A percentile compares a stretch with the other conserved stretches of the same genome.
phyloP scores from a whole-genome alignment of 768 basidiomycete species.

The Mrakia gelida region DNA sequence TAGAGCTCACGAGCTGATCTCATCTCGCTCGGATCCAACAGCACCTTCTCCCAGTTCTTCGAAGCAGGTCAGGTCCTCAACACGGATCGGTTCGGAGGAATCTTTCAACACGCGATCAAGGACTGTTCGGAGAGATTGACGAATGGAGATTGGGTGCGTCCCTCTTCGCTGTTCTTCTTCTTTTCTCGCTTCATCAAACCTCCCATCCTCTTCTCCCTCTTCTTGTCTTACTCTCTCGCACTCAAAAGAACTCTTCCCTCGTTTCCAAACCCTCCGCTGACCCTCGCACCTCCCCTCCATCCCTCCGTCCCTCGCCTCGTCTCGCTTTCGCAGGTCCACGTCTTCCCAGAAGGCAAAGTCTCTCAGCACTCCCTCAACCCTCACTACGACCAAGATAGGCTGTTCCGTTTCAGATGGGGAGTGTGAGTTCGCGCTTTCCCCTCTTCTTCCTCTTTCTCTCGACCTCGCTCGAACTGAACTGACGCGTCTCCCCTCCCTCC shows the following conservation, averaged over 20 bases:
- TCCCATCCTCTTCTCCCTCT: too few species aligned
- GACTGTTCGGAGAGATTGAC: conserved; percentile 1
- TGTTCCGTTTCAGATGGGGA: conserved; percentile 23
- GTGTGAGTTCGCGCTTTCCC: conserved; percentile 3
- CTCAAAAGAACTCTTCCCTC: too few species aligned
- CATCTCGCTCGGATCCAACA: too few species aligned
- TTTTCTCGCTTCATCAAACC: too few species aligned
- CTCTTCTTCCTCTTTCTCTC: too few species aligned
- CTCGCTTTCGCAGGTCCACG: conserved; percentile 6
- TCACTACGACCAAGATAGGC: not conserved
- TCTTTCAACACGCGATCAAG: conserved; percentile 17
- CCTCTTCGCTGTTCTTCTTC: too few species aligned
- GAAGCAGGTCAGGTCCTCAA: conserved; percentile 17
- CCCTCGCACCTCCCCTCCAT: too few species aligned
- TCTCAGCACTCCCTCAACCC: conserved; percentile 22
- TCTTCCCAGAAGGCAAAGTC: conserved; percentile 25
- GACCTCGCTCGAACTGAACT: not conserved
- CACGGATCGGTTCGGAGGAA: conserved; percentile 24
- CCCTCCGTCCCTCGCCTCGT: not conserved
- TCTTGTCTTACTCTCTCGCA: too few species aligned
- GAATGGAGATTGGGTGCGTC: conserved; percentile 24
- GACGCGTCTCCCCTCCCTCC: not conserved
- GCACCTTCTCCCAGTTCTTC: conserved; percentile 12
- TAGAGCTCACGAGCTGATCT: too few species aligned
- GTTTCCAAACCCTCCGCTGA: too few species aligned